A percentile compares a stretch with the other conserved stretches of the same genome.
Evolutionary conservation across 345 rosid genomes (phyloP).

Genomic region (Populus simonii): DNA sequence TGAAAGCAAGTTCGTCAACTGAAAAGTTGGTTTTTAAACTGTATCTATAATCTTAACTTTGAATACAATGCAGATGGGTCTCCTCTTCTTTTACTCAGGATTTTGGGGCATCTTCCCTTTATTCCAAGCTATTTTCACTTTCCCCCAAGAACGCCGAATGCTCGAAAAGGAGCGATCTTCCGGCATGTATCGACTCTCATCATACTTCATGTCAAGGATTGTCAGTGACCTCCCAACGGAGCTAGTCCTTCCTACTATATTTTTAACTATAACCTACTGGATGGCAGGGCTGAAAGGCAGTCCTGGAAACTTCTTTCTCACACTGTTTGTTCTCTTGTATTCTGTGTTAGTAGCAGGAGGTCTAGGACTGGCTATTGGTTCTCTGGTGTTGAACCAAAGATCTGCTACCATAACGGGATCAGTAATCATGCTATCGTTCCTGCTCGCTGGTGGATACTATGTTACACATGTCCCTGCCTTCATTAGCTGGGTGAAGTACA

Average conservation of each 20-base stretch:
- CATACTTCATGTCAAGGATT: conserved; percentile 69
- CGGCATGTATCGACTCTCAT: conserved; percentile 74
- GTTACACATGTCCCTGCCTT: conserved; percentile 48
- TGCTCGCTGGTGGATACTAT: conserved; percentile 48
- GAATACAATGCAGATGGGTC: conserved; percentile 56
- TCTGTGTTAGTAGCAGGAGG: conserved; percentile 49
- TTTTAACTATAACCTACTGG: conserved; percentile 55
- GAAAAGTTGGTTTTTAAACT: neutral
- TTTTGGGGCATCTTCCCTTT: conserved; percentile 76
- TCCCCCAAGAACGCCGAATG: conserved; percentile 79
- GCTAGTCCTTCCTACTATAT: conserved; percentile 58
- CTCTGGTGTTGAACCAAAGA: conserved; percentile 45
- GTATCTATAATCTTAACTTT: neutral
- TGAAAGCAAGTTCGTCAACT: neutral
- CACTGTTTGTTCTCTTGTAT: conserved; percentile 39
- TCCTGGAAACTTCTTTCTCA: conserved; percentile 34
- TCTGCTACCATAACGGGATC: conserved; percentile 40
- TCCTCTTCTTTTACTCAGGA: conserved; percentile 60
- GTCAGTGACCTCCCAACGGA: conserved; percentile 73
- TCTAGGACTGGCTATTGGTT: conserved; percentile 56
- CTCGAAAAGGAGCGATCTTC: conserved; percentile 82
- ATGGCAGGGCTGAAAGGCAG: conserved; percentile 63
- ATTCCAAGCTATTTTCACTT: conserved; percentile 70
- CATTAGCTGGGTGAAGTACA: conserved; percentile 45
- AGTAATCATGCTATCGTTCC: conserved; percentile 36